These are phyloP conservation scores for Quercus cerris DNA, from an alignment of 306 rosid species.

Conservation along the genomic window DNA sequence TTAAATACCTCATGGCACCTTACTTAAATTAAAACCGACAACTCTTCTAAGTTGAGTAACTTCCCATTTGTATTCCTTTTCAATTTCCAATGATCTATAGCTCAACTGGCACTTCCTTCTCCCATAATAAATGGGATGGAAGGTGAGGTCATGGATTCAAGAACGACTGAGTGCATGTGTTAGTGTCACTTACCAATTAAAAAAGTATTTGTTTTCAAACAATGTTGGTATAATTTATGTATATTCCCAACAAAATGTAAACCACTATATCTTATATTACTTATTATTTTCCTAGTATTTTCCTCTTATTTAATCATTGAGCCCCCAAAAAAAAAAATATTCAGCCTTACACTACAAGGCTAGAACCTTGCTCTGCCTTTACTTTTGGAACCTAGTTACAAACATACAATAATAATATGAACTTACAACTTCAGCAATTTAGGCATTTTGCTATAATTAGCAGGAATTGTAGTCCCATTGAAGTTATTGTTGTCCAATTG, in stretches of 20 bases:
- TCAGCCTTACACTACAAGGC: conserved; percentile 2
- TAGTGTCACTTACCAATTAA: too few relatives aligned
- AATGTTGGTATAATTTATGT: not conserved
- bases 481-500: conserved; percentile 53
- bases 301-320: not conserved
- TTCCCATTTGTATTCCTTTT: not conserved
- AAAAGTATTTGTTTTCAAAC: not conserved
- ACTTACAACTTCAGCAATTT: conserved; percentile 47
- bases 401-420: conserved; percentile 2
- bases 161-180: too few relatives aligned
- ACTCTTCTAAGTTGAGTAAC: not conserved
- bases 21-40: not conserved
- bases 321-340: not conserved
- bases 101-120: too few relatives aligned
- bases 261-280: not conserved
- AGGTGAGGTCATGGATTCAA: too few relatives aligned
- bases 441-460: conserved; percentile 34
- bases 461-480: conserved; percentile 37
- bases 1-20: not conserved
- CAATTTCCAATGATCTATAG: not conserved
- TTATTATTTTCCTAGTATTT: not conserved
- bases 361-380: not conserved
- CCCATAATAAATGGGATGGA: too few relatives aligned
- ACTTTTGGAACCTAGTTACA: conserved; percentile 2
- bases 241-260: not conserved